phyloP scores from a whole-genome alignment of 495 filamentous ascomycete genomes.

The Pyrenula aspistea region DNA sequence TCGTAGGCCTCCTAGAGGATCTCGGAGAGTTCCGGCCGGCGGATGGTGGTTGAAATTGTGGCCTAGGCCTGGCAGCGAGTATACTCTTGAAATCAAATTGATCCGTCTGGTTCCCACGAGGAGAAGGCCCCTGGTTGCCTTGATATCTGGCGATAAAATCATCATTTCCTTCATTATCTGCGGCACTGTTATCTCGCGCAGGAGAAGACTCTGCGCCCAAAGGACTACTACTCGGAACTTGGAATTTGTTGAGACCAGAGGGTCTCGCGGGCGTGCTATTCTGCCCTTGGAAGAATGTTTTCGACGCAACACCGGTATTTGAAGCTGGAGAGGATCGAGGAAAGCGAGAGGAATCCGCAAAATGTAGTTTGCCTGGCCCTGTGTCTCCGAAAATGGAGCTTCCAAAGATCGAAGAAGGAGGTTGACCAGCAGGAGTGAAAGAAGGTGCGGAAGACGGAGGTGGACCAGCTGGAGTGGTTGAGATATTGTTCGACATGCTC shows the following conservation, averaged over 20 bases:
- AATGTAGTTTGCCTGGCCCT: background rate
- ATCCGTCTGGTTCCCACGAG: too few species aligned
- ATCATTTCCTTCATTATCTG: background rate
- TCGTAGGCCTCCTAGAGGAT: background rate
- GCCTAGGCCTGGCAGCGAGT: background rate
- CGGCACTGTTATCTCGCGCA: background rate
- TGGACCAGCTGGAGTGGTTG: constrained; percentile 66
- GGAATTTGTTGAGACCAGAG: background rate
- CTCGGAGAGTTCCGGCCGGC: background rate
- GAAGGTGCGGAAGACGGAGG: constrained; percentile 58
- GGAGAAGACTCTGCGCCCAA: background rate
- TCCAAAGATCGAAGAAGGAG: constrained; percentile 49
- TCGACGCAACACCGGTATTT: background rate
- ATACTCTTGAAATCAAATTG: background rate
- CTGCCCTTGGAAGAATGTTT: background rate
- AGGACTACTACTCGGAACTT: background rate
- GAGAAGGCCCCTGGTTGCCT: background rate
- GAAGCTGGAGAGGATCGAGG: background rate
- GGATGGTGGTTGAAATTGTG: background rate
- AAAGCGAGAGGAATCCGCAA: background rate
- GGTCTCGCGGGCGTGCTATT: background rate
- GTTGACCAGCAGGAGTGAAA: constrained; percentile 63
- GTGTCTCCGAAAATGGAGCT: constrained; percentile 38
- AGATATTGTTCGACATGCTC: constrained; percentile 38
- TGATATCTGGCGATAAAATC: background rate